phyloP scores from a whole-genome alignment of 352 stramenopile genomes.

The Pythium myriotylum region DNA sequence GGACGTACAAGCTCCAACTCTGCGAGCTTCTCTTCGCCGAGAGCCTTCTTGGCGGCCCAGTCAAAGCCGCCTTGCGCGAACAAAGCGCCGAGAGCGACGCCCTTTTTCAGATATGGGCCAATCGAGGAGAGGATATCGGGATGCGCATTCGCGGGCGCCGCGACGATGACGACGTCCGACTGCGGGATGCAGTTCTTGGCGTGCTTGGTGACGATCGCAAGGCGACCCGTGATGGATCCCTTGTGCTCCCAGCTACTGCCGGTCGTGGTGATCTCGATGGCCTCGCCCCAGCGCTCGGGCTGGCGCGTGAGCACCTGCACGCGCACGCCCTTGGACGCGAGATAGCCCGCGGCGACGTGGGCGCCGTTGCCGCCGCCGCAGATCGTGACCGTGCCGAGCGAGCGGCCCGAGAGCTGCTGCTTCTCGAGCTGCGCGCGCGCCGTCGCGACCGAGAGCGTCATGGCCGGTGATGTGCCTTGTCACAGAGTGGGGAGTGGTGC shows the following conservation, averaged over 20 bases:
- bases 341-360: slow-evolving; percentile 88
- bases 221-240: slow-evolving; percentile 69
- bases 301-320: slow-evolving; percentile 86
- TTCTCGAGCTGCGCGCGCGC: slow-evolving; percentile 64
- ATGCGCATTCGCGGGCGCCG: slow-evolving; percentile 89
- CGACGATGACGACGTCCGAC: slow-evolving; percentile 89
- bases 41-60: slow-evolving; percentile 89
- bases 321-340: slow-evolving; percentile 83
- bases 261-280: slow-evolving; percentile 77
- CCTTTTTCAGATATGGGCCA: slow-evolving; percentile 85
- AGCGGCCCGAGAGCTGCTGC: slow-evolving; percentile 33
- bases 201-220: slow-evolving; percentile 81
- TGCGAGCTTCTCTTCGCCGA: slow-evolving; percentile 62
- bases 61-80: slow-evolving; percentile 94
- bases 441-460: slow-evolving; percentile 83
- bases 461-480: slow-evolving; percentile 26
- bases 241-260: slow-evolving; percentile 87
- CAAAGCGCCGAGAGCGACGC: slow-evolving; percentile 81
- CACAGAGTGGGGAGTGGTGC: slow-evolving; percentile 18
- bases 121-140: slow-evolving; percentile 80
- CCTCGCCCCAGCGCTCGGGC: slow-evolving; percentile 76
- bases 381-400: slow-evolving; percentile 82
- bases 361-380: slow-evolving; percentile 92
- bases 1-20: slow-evolving; percentile 57
- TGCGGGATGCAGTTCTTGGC: slow-evolving; percentile 85